These are phyloP conservation scores for Tetrahymena malaccensis DNA, from an alignment of 73 alveolate genomes.

Conservation along the genomic window DNA sequence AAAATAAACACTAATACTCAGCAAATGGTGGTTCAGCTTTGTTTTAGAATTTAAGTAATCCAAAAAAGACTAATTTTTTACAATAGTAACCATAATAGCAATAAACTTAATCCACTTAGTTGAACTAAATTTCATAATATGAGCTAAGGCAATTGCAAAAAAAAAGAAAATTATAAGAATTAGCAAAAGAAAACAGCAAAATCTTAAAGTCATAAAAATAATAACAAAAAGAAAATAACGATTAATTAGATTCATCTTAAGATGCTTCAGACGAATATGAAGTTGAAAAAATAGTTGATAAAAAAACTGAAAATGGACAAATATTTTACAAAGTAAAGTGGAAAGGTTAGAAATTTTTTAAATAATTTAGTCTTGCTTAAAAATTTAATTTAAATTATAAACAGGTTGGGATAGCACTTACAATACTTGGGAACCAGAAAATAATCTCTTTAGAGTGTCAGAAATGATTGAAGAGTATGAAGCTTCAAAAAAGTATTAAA, in stretches of 20 bases:
- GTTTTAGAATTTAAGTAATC: background rate
- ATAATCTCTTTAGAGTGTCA: background rate
- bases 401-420: background rate
- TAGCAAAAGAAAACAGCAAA: background rate
- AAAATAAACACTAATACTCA: background rate
- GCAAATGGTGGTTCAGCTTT: background rate
- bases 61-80: background rate
- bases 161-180: background rate
- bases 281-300: background rate
- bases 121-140: background rate
- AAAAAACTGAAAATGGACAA: background rate
- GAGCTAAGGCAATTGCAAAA: background rate
- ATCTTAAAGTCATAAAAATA: background rate
- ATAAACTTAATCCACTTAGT: background rate
- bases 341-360: background rate
- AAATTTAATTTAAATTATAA: background rate
- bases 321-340: background rate
- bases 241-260: background rate
- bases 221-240: background rate
- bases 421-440: background rate
- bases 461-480: background rate
- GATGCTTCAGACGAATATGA: background rate
- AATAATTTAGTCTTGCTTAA: background rate
- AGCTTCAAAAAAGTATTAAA: background rate
- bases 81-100: no score